These are phyloP conservation scores for Excoecaria cochinchinensis DNA, from an alignment of 345 rosid genomes.

Conservation along the genomic window DNA sequence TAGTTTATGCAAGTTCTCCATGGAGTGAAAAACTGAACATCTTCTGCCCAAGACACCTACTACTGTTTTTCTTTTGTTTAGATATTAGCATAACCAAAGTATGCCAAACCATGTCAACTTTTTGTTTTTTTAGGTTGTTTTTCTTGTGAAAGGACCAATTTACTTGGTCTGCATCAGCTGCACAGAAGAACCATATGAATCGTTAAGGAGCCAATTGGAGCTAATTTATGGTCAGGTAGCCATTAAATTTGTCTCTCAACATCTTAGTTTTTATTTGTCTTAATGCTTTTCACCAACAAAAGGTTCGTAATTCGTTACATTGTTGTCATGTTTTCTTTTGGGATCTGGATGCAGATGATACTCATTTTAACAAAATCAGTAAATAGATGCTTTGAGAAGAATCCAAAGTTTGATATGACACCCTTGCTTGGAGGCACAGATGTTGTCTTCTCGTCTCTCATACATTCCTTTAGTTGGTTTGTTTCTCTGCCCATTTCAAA, in stretches of 20 bases:
- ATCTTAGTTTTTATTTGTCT: neutral
- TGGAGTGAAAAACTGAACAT: slow-evolving; percentile 3
- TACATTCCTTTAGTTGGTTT: slow-evolving; percentile 94
- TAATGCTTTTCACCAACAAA: neutral
- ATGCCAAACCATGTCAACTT: neutral
- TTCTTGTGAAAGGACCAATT: slow-evolving; percentile 97
- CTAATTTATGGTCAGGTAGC: slow-evolving; percentile 97
- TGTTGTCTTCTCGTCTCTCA: slow-evolving; percentile 93
- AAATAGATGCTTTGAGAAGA: slow-evolving; percentile 96
- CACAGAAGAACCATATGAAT: slow-evolving; percentile 92
- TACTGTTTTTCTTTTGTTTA: slow-evolving; percentile 10
- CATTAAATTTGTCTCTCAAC: neutral
- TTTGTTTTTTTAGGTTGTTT: slow-evolving; percentile 63
- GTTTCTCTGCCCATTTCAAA: slow-evolving; percentile 34
- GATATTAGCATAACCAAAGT: neutral
- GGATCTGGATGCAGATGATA: slow-evolving; percentile 73
- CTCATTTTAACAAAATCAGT: slow-evolving; percentile 91
- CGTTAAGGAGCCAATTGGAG: slow-evolving; percentile 81
- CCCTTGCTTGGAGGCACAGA: slow-evolving; percentile 99
- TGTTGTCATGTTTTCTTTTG: slow-evolving; percentile 20
- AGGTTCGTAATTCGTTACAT: slow-evolving; percentile 5
- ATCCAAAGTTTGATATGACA: slow-evolving; percentile 97
- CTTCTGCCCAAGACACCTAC: neutral
- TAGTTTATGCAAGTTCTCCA: neutral
- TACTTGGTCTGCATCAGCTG: slow-evolving; percentile 97